Base-by-base conservation (phyloP, 768 basidiomycete species). In the Favolaschia claudopus region DNA sequence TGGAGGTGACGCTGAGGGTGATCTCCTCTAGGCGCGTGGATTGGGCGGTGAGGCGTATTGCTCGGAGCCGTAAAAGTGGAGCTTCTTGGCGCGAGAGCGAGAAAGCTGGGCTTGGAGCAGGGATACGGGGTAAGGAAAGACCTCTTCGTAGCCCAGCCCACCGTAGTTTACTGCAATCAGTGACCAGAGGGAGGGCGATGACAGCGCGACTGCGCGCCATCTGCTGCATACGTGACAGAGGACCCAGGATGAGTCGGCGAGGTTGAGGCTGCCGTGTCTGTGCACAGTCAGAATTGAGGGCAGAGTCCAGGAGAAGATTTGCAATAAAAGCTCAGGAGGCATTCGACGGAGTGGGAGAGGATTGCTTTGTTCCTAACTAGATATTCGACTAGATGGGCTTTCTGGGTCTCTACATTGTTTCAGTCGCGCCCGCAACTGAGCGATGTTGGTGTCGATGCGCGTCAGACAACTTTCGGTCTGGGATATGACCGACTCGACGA, bases 151-250 rank as follows among this genome's bases (percentile, higher is more conserved):
- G n/a, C 15, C 17, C 7, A 1, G 5, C 12, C 3, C 8, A 10
- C 1, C 3, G 14, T 24, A 38, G 6, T 50, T 9, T 24, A 59
- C 31, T 24, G 4, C 29, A 14, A 59, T 14, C 17, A 6, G 17
- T 6, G 58, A 52, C 58, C 58, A 59, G 43, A 59, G 27, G 7
- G 44, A 47, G 24, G 55, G 34, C 7, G 33, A 34, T 19, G 55
- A 49, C 8, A 49, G n/a, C 3, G 40, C 55, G 47, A 57, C 5
- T 20, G 39, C n/a, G n/a, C n/a, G n/a, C n/a, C n/a, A n/a, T n/a
- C n/a, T n/a, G n/a, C n/a, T n/a, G n/a, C n/a, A n/a, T n/a, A n/a
- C n/a, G n/a, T n/a, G n/a, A n/a, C n/a, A n/a, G n/a, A n/a, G n/a
- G n/a, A n/a, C n/a, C n/a, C n/a, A n/a, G n/a, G n/a, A n/a, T n/a